Percentiles rank a stretch among this genome's conserved stretches.
These are phyloP conservation scores for Colletotrichum spaethianum DNA, from an alignment of 2,329 filamentous ascomycete genomes.

Conservation along the genomic window DNA sequence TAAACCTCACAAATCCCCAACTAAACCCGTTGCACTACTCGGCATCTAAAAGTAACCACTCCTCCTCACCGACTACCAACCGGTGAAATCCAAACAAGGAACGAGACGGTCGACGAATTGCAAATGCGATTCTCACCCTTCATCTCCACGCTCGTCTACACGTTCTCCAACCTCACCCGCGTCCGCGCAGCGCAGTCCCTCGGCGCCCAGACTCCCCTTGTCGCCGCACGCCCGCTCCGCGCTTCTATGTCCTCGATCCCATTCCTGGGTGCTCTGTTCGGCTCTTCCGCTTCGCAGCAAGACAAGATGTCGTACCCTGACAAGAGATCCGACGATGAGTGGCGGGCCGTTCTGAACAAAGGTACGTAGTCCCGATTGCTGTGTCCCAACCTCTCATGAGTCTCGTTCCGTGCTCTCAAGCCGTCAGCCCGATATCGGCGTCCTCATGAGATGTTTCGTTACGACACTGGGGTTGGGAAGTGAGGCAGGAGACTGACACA, in stretches of 20 bases:
- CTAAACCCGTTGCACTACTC: neutral
- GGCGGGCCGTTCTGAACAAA: slow-evolving; percentile 85
- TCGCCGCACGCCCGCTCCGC: slow-evolving; percentile 45
- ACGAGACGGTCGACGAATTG: neutral
- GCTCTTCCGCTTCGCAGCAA: slow-evolving; percentile 68
- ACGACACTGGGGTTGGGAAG: neutral
- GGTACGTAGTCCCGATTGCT: slow-evolving; percentile 48
- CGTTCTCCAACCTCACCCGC: slow-evolving; percentile 61
- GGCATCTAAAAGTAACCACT: neutral
- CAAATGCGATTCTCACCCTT: slow-evolving; percentile 66
- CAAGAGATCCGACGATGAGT: slow-evolving; percentile 85
- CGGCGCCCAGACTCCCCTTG: slow-evolving; percentile 44
- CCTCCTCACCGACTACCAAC: neutral
- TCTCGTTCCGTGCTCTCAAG: neutral
- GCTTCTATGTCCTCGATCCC: slow-evolving; percentile 84
- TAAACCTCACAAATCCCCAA: slow-evolving; percentile 21
- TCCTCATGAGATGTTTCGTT: neutral
- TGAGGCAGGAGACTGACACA: slow-evolving; percentile 29
- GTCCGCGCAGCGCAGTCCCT: slow-evolving; percentile 49
- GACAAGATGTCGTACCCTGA: slow-evolving; percentile 83
- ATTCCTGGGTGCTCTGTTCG: slow-evolving; percentile 83
- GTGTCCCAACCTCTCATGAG: neutral
- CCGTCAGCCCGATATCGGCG: neutral
- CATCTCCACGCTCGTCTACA: slow-evolving; percentile 62
- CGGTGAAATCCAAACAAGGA: neutral